A percentile compares a stretch with the other conserved stretches of the same genome.
Evolutionary conservation across 2,329 filamentous ascomycete genomes (phyloP).

Genomic region (Epichloe coenophiala): DNA sequence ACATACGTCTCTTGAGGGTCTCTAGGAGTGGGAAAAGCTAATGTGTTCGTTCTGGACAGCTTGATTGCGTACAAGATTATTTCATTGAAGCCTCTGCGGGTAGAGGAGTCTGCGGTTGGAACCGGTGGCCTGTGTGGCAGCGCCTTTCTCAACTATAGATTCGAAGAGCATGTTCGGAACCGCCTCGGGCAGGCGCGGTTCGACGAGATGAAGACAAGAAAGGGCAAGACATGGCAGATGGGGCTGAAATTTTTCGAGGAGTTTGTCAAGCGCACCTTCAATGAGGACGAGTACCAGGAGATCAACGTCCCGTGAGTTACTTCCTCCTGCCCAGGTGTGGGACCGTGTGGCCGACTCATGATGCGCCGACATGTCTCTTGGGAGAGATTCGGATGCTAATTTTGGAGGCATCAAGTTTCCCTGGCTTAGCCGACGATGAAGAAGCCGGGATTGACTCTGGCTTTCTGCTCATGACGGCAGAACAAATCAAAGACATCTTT

Average conservation of each 20-base stretch:
- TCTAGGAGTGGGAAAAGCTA: conserved; percentile 5
- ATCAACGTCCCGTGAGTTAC: conserved; percentile 55
- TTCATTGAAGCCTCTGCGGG: conserved; percentile 54
- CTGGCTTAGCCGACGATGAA: conserved; percentile 63
- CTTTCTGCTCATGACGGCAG: conserved; percentile 58
- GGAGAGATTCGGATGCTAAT: neutral
- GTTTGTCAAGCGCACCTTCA: conserved; percentile 74
- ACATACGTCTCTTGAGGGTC: no score
- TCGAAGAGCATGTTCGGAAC: conserved; percentile 60
- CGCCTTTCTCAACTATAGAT: conserved; percentile 67
- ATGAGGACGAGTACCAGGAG: conserved; percentile 63
- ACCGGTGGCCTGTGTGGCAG: conserved; percentile 67
- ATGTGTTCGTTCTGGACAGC: conserved; percentile 18
- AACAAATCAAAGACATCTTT: conserved; percentile 60
- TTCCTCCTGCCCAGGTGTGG: neutral
- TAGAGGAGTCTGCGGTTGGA: conserved; percentile 69
- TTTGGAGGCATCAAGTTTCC: conserved; percentile 38
- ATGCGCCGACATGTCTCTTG: neutral
- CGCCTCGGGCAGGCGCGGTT: conserved; percentile 55
- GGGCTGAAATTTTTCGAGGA: conserved; percentile 70
- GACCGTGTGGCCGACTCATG: neutral
- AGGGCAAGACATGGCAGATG: conserved; percentile 69
- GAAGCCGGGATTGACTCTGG: conserved; percentile 62
- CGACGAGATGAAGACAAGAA: conserved; percentile 63
- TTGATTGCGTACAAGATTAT: conserved; percentile 73